Base-by-base conservation (phyloP, 305 asterid genomes). In the Caryopteris hybrid region DNA sequence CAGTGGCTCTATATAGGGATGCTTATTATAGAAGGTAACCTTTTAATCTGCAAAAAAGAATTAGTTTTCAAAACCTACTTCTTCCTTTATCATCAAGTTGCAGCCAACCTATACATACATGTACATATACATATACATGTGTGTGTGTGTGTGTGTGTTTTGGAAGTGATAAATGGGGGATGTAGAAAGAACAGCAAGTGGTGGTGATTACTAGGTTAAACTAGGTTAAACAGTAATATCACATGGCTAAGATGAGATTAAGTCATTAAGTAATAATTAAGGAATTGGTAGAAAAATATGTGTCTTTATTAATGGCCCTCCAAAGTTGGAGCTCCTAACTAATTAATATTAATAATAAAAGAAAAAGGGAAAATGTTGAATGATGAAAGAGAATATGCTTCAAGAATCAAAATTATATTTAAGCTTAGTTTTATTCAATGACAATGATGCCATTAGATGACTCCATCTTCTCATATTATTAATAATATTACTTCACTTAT, bases 331-430 rank as follows among this genome's bases (percentile, higher is more conserved):
- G 47, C 20, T 17, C 21, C 8, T 25, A 21, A 8, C n/a, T 20
- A 6, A 3, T 31, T 31, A 31, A 31, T 31, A 3, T 27, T 27
- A 27, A 0, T 3, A 8, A 25, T 31, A 23, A 14, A 18, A 11
- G 5, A 2, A 34, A 13, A 50, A 14, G 29, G 38, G n/a, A 12
- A 36, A 42, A 17, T 39, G 8, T 61, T 53, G 61, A 61, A 1
- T 25, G 31, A 25, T 25, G 2, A 64, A 60, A 10, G 38, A 63
- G 80, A 74, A 74, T 74, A 74, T 74, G 79, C 82, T 70, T 60
- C 18, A 12, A 53, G 76, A 61, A 65, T 67, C 53, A 9, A 54
- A 14, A 66, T 54, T 13, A 53, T n/a, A 25, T 43, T 43, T 25
- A 57, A 69, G 64, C 50, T 43, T 61, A 23, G 54, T 74, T 45